Conservation (phyloP, 208 protist genomes). For the Acanthamoeba triangularis region DNA sequence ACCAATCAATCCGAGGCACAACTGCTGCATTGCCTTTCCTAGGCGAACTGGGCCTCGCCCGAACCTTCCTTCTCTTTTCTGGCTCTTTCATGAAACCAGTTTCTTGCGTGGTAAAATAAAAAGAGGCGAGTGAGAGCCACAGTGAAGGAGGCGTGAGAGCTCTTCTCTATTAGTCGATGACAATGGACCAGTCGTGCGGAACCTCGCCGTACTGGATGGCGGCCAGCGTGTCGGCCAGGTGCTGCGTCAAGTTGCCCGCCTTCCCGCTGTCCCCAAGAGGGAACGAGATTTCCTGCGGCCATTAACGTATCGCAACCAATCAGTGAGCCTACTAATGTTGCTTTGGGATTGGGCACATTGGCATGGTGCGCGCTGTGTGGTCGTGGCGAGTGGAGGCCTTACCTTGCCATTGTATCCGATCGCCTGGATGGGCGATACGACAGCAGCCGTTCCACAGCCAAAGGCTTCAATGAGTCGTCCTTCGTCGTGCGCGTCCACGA, state of each 20-base stretch:
- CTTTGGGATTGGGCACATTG: too few species aligned
- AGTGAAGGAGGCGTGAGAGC: too few species aligned
- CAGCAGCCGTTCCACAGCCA: slow-evolving; percentile 97
- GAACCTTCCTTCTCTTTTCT: too few species aligned
- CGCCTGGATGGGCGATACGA: slow-evolving; percentile 95
- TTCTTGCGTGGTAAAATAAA: too few species aligned
- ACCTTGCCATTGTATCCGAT: slow-evolving; percentile 93
- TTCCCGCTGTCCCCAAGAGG: slow-evolving; percentile 72
- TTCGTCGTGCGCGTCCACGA: slow-evolving; percentile 93
- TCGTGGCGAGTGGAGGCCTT: slow-evolving; percentile 66
- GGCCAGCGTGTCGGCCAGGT: slow-evolving; percentile 82
- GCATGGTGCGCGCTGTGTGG: neutral
- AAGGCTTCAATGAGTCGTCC: slow-evolving; percentile 96
- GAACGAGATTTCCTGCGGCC: slow-evolving; percentile 77
- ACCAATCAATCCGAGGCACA: too few species aligned
- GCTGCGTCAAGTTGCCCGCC: slow-evolving; percentile 85
- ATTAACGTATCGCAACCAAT: neutral
- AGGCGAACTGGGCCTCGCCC: too few species aligned
- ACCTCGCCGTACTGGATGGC: slow-evolving; percentile 91
- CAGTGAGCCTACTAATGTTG: neutral
- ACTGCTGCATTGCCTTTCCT: too few species aligned
- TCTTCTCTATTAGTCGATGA: slow-evolving; percentile 77
- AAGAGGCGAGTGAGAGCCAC: too few species aligned
- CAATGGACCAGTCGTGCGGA: slow-evolving; percentile 88
- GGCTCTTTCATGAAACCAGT: too few species aligned